These are phyloP conservation scores for Phytopythium boreale DNA, from an alignment of 352 stramenopile genomes.

Conservation along the genomic window DNA sequence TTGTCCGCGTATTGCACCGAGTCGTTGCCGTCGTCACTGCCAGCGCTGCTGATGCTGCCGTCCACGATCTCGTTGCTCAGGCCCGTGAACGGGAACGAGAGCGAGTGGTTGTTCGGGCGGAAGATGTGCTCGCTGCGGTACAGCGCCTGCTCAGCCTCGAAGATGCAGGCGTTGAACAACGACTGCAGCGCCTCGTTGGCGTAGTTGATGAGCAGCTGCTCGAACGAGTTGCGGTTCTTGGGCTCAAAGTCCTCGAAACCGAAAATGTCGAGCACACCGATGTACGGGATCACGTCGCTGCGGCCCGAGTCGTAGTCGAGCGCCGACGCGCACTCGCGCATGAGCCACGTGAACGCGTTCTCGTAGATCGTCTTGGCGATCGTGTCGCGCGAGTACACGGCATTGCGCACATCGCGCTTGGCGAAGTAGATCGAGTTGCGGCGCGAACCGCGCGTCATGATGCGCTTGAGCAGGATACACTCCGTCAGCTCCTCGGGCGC, in stretches of 20 bases:
- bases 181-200: conserved; percentile 90
- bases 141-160: conserved; percentile 81
- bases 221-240: conserved; percentile 90
- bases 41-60: conserved; percentile 3
- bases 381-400: conserved; percentile 83
- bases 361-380: conserved; percentile 91
- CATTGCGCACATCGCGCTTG: conserved; percentile 65
- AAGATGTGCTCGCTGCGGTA: conserved; percentile 85
- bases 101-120: conserved; percentile 74
- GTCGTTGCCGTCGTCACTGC: conserved; percentile 28
- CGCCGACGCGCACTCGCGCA: conserved; percentile 74
- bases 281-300: conserved; percentile 82
- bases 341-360: conserved; percentile 87
- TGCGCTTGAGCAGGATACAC: conserved; percentile 78
- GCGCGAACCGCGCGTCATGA: conserved; percentile 69
- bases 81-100: conserved; percentile 65
- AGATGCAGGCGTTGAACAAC: conserved; percentile 89
- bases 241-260: conserved; percentile 90
- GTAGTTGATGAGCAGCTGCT: conserved; percentile 93
- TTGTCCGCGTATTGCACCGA: conserved; percentile 82
- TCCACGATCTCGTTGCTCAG: conserved; percentile 20
- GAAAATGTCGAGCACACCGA: conserved; percentile 92
- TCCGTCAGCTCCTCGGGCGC: conserved; percentile 57
- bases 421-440: conserved; percentile 79
- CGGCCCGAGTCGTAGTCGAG: conserved; percentile 82